Evolutionary conservation across 2,329 filamentous ascomycete species (phyloP).

Genomic region (Elsinoe batatas): DNA sequence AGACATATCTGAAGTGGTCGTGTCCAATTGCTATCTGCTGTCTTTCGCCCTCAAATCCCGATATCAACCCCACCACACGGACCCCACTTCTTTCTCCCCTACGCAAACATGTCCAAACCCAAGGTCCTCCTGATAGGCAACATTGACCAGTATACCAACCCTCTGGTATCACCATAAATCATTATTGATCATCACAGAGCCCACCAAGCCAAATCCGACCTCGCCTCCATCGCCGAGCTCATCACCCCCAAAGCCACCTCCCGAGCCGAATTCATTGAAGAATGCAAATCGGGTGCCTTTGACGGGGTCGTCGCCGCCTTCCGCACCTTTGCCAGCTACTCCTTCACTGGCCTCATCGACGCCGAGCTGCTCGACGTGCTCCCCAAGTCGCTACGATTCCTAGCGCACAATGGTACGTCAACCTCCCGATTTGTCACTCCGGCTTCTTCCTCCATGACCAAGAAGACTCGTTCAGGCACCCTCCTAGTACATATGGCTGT

Average conservation of each 20-base stretch:
- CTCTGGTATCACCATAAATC: background rate
- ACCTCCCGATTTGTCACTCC: background rate
- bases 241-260: conserved; percentile 51
- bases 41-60: background rate
- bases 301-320: conserved; percentile 57
- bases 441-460: background rate
- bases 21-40: background rate
- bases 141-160: conserved; percentile 46
- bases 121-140: conserved; percentile 54
- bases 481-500: no score
- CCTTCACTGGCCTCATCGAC: conserved; percentile 60
- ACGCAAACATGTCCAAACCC: conserved; percentile 34
- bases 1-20: background rate
- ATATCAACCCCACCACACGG: background rate
- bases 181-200: conserved; percentile 41
- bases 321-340: conserved; percentile 58
- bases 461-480: background rate
- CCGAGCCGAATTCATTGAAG: conserved; percentile 57
- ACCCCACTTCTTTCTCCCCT: background rate
- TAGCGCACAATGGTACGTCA: conserved; percentile 36
- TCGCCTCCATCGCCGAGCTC: conserved; percentile 55
- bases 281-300: conserved; percentile 56
- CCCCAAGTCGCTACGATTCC: conserved; percentile 30
- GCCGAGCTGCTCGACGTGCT: conserved; percentile 52
- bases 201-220: conserved; percentile 51